phyloP scores from a whole-genome alignment of 2,329 filamentous ascomycete genomes.

The Pseudogymnoascus sp. region DNA sequence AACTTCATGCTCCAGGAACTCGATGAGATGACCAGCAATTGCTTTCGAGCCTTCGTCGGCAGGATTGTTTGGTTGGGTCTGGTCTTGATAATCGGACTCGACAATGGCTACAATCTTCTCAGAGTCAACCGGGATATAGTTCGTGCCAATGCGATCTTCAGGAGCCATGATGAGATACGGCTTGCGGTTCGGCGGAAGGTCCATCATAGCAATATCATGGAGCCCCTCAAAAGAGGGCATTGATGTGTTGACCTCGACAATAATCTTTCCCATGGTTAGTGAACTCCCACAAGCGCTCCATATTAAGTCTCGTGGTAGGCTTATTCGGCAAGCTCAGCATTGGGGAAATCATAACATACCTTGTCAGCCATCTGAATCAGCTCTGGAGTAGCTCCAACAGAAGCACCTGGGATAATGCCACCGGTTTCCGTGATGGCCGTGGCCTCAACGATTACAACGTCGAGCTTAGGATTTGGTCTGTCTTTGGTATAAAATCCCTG shows the following conservation, averaged over 20 bases:
- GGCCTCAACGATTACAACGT: constrained; percentile 80
- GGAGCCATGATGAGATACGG: constrained; percentile 79
- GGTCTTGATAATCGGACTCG: constrained; percentile 76
- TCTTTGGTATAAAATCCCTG: constrained; percentile 78
- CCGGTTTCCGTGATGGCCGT: constrained; percentile 83
- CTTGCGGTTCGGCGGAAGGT: constrained; percentile 72
- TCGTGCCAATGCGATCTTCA: constrained; percentile 78
- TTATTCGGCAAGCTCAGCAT: not conserved
- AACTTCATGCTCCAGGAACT: constrained; percentile 82
- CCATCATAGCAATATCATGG: constrained; percentile 87
- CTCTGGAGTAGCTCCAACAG: constrained; percentile 77
- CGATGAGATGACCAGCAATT: constrained; percentile 75
- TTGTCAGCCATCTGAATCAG: constrained; percentile 88
- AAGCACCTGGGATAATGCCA: constrained; percentile 80
- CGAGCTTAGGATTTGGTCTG: constrained; percentile 61
- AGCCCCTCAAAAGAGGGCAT: constrained; percentile 79
- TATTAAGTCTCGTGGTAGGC: not conserved
- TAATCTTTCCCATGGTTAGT: constrained; percentile 46
- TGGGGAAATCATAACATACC: constrained; percentile 31
- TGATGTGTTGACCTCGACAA: constrained; percentile 86
- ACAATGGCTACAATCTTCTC: constrained; percentile 79
- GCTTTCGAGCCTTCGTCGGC: constrained; percentile 65
- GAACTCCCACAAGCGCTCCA: not conserved
- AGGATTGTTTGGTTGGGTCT: constrained; percentile 65
- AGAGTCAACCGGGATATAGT: constrained; percentile 75